Evolutionary conservation across 805 yeast genomes (phyloP), one percentile per base, ranked within the genome.

Genomic region (Zygotorulaspora florentina): DNA sequence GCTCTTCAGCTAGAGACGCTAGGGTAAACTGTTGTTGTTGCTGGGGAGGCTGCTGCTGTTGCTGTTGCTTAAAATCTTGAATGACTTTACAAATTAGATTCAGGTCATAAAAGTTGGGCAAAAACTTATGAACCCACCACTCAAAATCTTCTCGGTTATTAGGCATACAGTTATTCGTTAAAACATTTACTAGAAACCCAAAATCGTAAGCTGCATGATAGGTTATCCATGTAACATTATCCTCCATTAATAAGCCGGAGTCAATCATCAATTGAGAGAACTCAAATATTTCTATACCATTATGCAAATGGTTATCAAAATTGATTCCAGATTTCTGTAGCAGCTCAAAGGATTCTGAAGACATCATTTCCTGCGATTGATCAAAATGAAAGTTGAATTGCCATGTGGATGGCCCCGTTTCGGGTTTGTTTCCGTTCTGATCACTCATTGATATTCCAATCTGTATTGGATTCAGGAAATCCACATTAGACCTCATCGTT

Each of bases 151-250:
- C 77, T 62, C 85, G 90, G 53, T 83, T 85, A 25, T 76, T 77
- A 1, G 98, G 98, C 74, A 91, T 84, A 40, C 74, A 68, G 40
- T 79, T 77, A 65, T 87, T 87, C 56, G 83, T 79, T 61, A 91
- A 72, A 53, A 88, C 72, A 40, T 95, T 80, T 12, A 89, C 69
- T 48, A 93, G 71, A 64, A 90, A 90, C 1, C 98, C 99, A 62
- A 90, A 77, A 65, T 93, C 99, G 66, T 93, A 93, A 10, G 98
- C 99, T 1, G 82, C 83, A 64, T 93, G 97, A 68, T 85, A 93
- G 50, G 96, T 84, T 42, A 88, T 74, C 99, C 99, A 93, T 42
- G 83, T 80, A 38, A 87, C 78, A 33, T 66, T 59, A 15, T 65
- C 55, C 55, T 87, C 82, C 56, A 93, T 70, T 30, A 90, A 77